Evolutionary conservation across 192 early-diverging fungal genomes (phyloP).

Genomic region (Dispira simplex): DNA sequence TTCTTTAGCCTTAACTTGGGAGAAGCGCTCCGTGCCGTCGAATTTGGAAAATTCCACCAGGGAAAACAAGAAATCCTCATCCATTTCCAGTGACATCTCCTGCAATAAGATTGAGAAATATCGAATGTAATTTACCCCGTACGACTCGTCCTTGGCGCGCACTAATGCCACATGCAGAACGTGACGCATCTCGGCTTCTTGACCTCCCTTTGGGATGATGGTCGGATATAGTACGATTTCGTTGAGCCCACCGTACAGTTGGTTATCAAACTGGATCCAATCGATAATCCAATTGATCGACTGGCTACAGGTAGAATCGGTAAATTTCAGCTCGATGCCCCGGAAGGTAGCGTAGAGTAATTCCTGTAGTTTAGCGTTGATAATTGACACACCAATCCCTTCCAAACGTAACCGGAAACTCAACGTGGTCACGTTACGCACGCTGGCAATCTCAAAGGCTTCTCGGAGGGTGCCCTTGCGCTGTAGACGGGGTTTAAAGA

Average conservation of each 20-base stretch:
- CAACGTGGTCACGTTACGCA: conserved; percentile 30
- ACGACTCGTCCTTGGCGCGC: conserved; percentile 81
- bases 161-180: conserved; percentile 61
- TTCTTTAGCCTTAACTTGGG: background rate
- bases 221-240: conserved; percentile 95
- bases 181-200: conserved; percentile 33
- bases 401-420: conserved; percentile 60
- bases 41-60: conserved; percentile 80
- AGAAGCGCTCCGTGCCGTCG: conserved; percentile 30
- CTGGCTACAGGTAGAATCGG: conserved; percentile 70
- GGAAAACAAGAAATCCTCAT: conserved; percentile 81
- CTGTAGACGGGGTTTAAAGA: conserved; percentile 27
- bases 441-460: conserved; percentile 34
- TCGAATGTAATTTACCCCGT: conserved; percentile 90
- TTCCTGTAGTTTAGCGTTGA: conserved; percentile 70
- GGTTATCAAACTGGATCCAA: conserved; percentile 97
- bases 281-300: conserved; percentile 60
- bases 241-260: conserved; percentile 68
- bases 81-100: conserved; percentile 86
- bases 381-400: conserved; percentile 83
- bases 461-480: conserved; percentile 13
- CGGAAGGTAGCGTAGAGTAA: conserved; percentile 69
- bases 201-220: conserved; percentile 49
- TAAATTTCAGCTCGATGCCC: conserved; percentile 57
- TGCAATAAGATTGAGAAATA: conserved; percentile 86